phyloP scores from a whole-genome alignment of 805 yeast genomes.

The Dipodascopsis uninucleata region DNA sequence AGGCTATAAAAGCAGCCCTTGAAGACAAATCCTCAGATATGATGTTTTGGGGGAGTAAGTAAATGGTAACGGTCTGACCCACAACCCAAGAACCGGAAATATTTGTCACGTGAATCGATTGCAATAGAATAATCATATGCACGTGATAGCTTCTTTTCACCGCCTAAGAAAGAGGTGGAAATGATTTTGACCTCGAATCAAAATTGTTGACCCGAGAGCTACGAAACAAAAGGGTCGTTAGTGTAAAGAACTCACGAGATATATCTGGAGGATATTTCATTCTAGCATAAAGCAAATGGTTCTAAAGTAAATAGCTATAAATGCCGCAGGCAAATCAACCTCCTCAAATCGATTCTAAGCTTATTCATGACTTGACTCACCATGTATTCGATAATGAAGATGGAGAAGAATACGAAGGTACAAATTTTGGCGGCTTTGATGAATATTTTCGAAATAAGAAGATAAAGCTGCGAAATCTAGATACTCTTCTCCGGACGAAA shows the following conservation, averaged over 20 bases:
- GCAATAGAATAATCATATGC: too few relatives aligned
- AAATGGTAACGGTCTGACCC: too few relatives aligned
- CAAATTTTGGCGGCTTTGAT: slow-evolving; percentile 63
- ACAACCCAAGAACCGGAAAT: too few relatives aligned
- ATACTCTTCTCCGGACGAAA: slow-evolving; percentile 33
- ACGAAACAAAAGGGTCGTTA: too few relatives aligned
- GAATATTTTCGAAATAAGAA: slow-evolving; percentile 61
- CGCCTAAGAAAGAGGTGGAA: too few relatives aligned
- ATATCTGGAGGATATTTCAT: background rate
- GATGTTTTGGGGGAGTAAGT: too few relatives aligned
- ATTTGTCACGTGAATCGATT: too few relatives aligned
- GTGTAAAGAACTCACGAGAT: background rate
- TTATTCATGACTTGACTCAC: background rate
- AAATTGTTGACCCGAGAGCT: too few relatives aligned
- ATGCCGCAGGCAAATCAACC: slow-evolving; percentile 1
- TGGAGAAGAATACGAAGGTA: slow-evolving; percentile 40
- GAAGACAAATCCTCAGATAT: too few relatives aligned
- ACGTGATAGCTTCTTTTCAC: too few relatives aligned
- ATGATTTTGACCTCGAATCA: too few relatives aligned
- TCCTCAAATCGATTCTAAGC: background rate
- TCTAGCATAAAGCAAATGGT: background rate
- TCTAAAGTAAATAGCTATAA: background rate
- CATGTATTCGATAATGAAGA: slow-evolving; percentile 21
- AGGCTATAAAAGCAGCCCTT: too few relatives aligned
- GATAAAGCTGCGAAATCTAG: slow-evolving; percentile 58